Evolutionary conservation across 2,329 filamentous ascomycete species (phyloP), one percentile per base, ranked within the genome.

Genomic region (Aspergillus awamori): DNA sequence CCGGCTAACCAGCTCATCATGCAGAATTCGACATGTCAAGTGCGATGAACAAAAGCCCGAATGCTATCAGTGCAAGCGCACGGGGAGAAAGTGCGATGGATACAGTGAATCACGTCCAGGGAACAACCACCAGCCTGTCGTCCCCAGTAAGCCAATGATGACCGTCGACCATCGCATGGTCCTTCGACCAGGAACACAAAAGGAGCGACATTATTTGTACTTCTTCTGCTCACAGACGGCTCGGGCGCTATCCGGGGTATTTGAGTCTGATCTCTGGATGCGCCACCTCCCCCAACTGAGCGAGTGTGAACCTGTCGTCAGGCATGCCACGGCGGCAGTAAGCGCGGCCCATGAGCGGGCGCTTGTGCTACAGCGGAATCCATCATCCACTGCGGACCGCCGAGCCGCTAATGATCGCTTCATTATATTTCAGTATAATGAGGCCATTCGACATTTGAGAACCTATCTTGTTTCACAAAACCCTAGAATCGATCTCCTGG

Each of bases 11-110:
- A 8, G 39, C 39, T 4, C 2, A 8, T 45, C n/a, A 24, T 45
- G 11, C 55, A 85, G 83, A 72, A 80, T 83, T 36, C 81, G 84
- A 51, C 82, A 83, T 60, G 81, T 86, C 59, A 86, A 86, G 69
- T 86, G 84, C 69, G 84, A 85, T 63, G 84, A 86, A 71, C 74
- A 72, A 20, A 84, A 82, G 60, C 84, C 84, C 1, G 75, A 72
- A 39, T 87, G 85, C 65, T 71, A 79, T 26, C 80, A 82, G 58
- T 87, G 84, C 67, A 80, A 78, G 43, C 82, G 79, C 59, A 84
- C 84, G 2, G 83, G 84, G 5, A 80, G 84, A 51, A 81, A 80
- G 41, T 45, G 41, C 5, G 41, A 45, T 45, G 41, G 41, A 24
- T 45, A 45, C 7, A 15, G 1, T 5, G 20, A 45, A 45, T n/a